Percentiles rank a stretch among this genome's conserved stretches.
phyloP scores from a whole-genome alignment of 306 rosid genomes.

The Quercus bicolor region DNA sequence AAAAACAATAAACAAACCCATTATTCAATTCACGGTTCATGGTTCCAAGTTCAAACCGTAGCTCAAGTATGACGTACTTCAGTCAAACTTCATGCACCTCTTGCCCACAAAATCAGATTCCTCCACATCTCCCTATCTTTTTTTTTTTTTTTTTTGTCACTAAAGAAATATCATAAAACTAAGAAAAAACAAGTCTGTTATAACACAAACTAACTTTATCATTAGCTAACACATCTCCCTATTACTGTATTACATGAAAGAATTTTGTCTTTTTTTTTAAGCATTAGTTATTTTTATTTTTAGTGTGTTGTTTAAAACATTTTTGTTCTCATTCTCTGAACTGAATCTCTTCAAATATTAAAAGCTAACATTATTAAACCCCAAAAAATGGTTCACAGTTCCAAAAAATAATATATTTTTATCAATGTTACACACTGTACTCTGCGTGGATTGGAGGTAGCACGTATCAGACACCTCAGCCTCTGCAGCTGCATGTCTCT shows the following conservation, averaged over 20 bases:
- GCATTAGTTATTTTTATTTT: constrained; percentile 15
- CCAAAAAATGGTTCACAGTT: constrained; percentile 8
- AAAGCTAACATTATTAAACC: constrained; percentile 1
- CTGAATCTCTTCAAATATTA: constrained; percentile 32
- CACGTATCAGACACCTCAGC: not conserved
- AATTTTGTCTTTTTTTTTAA: constrained; percentile 26
- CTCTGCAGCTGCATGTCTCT: constrained; percentile 22
- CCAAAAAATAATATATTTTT: not conserved
- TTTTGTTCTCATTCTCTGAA: constrained; percentile 50
- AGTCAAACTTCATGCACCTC: constrained; percentile 41
- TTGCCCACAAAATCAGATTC: constrained; percentile 36
- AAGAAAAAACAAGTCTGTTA: too few species aligned
- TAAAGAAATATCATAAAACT: too few species aligned
- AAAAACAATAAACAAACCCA: too few species aligned
- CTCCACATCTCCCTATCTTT: constrained; percentile 26
- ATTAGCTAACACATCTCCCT: constrained; percentile 29
- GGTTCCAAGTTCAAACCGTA: constrained; percentile 13
- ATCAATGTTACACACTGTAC: constrained; percentile 7
- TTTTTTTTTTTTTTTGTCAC: too few species aligned
- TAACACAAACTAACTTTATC: too few species aligned
- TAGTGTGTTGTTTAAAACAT: not conserved
- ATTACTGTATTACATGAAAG: not conserved
- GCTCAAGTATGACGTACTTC: constrained; percentile 16
- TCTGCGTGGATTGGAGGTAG: too few species aligned
- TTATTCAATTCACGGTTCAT: too few species aligned